Conservation (phyloP, 2,329 filamentous ascomycete species). For the Phialemoniopsis sp. region DNA sequence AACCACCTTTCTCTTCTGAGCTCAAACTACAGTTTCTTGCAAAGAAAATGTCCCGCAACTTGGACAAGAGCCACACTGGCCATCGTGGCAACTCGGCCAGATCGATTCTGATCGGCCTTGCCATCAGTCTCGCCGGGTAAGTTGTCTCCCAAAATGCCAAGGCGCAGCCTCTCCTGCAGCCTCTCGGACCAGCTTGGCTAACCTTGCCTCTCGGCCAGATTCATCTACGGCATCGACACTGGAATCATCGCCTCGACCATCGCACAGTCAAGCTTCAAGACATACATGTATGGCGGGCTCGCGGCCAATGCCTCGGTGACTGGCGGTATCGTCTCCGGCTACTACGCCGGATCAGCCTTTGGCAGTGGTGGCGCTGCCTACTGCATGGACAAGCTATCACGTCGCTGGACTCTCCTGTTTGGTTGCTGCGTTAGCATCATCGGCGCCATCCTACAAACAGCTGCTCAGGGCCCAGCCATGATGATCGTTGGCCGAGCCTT, state of each 20-base stretch:
- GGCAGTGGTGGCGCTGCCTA: neutral
- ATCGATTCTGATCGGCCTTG: neutral
- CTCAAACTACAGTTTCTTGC: too few relatives aligned
- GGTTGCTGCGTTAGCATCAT: conserved; percentile 11
- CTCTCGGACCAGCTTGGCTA: neutral
- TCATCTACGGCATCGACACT: conserved; percentile 1
- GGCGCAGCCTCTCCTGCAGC: neutral
- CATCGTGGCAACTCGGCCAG: conserved; percentile 1
- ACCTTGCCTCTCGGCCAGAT: neutral
- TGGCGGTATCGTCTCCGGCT: conserved; percentile 9
- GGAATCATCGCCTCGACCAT: conserved; percentile 10
- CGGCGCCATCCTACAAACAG: conserved; percentile 19
- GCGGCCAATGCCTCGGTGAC: conserved; percentile 4
- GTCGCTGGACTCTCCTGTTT: too few relatives aligned
- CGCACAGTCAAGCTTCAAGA: conserved; percentile 10
- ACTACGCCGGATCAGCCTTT: conserved; percentile 8
- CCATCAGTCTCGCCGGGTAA: conserved; percentile 1
- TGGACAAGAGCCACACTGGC: neutral
- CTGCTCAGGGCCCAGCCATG: conserved; percentile 10
- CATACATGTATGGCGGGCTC: conserved; percentile 8
- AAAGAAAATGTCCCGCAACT: too few relatives aligned
- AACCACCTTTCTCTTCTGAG: too few relatives aligned
- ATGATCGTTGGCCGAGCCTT: conserved; percentile 19
- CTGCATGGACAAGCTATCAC: too few relatives aligned
- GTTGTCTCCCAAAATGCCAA: neutral